Percentiles rank a stretch among this genome's conserved stretches.
Evolutionary conservation across 352 stramenopile species (phyloP).

Genomic region (Pythium guiyangense): DNA sequence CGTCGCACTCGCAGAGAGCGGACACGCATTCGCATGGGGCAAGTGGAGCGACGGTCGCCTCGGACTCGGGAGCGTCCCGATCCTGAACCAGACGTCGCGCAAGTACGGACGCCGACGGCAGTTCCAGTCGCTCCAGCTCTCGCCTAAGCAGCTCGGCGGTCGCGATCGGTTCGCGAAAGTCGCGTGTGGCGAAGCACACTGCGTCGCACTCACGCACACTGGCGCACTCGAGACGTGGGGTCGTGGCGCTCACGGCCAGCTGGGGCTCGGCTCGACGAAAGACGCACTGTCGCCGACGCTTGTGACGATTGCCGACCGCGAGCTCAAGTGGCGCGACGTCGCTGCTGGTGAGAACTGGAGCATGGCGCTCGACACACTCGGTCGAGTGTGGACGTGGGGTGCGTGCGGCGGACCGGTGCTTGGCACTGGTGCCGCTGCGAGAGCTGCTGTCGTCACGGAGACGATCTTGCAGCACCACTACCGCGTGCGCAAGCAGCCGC

Average conservation of each 20-base stretch:
- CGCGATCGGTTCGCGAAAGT: slow-evolving; percentile 29
- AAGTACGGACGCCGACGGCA: slow-evolving; percentile 36
- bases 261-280: slow-evolving; percentile 53
- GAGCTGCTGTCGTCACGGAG: slow-evolving; percentile 25
- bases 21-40: slow-evolving; percentile 75
- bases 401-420: slow-evolving; percentile 59
- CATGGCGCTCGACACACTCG: slow-evolving; percentile 60
- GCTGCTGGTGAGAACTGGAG: slow-evolving; percentile 73
- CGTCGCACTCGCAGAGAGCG: slow-evolving; percentile 46
- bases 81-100: slow-evolving; percentile 35
- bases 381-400: slow-evolving; percentile 81
- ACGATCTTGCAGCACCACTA: slow-evolving; percentile 40
- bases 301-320: slow-evolving; percentile 5
- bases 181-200: slow-evolving; percentile 76
- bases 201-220: slow-evolving; percentile 45
- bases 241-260: slow-evolving; percentile 66
- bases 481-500: slow-evolving; percentile 18
- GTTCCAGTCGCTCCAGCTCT: slow-evolving; percentile 57
- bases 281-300: slow-evolving; percentile 26
- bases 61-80: slow-evolving; percentile 58
- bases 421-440: slow-evolving; percentile 20
- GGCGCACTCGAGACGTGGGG: slow-evolving; percentile 78
- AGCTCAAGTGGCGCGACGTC: slow-evolving; percentile 34
- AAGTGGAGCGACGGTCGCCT: slow-evolving; percentile 71
- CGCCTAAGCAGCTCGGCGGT: slow-evolving; percentile 14